Evolutionary conservation across 768 basidiomycete genomes (phyloP).

Genomic region (Psilocybe cubensis): DNA sequence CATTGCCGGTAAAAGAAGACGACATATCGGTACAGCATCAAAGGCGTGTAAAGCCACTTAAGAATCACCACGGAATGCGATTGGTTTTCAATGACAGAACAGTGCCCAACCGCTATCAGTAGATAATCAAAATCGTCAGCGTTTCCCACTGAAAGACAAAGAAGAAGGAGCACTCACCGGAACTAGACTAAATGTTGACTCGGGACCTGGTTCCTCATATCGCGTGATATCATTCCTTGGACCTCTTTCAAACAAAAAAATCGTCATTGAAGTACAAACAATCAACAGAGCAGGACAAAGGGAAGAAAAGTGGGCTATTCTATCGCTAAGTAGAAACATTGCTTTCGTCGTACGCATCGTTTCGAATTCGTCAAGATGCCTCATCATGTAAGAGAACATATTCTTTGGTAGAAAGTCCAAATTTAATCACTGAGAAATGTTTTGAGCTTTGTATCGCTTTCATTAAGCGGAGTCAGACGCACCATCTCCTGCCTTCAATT

Average conservation of each 20-base stretch:
- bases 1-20: not conserved
- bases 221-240: not conserved
- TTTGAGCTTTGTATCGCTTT: not conserved
- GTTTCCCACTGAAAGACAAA: not conserved
- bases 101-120: not conserved
- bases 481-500: conserved; percentile 83
- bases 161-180: not conserved
- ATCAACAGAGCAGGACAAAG: not conserved
- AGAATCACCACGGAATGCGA: too few relatives aligned
- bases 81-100: too few relatives aligned
- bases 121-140: not conserved
- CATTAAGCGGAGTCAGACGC: conserved; percentile 24
- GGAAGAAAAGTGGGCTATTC: not conserved
- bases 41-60: too few relatives aligned
- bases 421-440: conserved; percentile 70
- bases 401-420: conserved; percentile 79
- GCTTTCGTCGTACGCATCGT: not conserved
- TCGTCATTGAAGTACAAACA: not conserved
- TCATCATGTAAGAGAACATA: conserved; percentile 89
- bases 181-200: not conserved
- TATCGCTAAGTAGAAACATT: not conserved
- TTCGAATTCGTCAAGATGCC: conserved; percentile 37
- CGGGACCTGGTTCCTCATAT: not conserved
- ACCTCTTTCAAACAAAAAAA: not conserved
- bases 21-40: too few relatives aligned